Base-by-base conservation (phyloP, 305 asterid genomes). In the Plantago coronopus region DNA sequence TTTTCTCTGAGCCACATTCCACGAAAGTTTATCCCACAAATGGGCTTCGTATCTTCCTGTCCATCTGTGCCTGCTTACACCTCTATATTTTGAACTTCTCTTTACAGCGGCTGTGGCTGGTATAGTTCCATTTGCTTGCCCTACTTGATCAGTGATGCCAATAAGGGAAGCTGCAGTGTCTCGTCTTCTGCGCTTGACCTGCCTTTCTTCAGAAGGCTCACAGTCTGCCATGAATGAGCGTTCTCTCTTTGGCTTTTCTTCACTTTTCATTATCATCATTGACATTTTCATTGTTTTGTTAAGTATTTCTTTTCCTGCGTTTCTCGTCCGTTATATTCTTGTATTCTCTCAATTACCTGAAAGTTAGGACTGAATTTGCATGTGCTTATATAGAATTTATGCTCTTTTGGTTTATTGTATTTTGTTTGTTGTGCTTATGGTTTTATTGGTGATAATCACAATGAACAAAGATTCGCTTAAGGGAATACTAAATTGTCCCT, bases 11-110 rank as follows among this genome's bases (percentile, higher is more conserved):
- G 87, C 75, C 7, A 72, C 77, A 62, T 85, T 82, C 90, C 94
- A 85, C 7, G 94, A 76, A 22, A 78, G 78, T 62, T 85, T 85
- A 74, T 85, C 94, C 89, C 94, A 85, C 72, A 85, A 70, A 67
- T 85, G 94, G 4, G 94, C 89, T 67, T 85, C 89, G 18, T 66
- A 79, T 56, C 93, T 72, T 5, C 94, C 88, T 17, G 94, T 85
- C 89, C 87, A 80, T 67, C 79, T 68, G 68, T 85, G 89, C 75
- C 64, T 70, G 77, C 94, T 82, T 7, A 78, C 89, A 0, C 94
- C 89, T 27, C 82, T 73, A 51, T 80, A 85, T 68, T 83, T 80
- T 25, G 89, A 82, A 68, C 94, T 85, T 75, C 87, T 82, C 62
- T 76, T 82, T 17, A 80, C 85, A 50, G 87, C 67, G 12, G 76